Base-by-base conservation (phyloP, 176 grass and related monocot species). In the Saccharum officinarum region DNA sequence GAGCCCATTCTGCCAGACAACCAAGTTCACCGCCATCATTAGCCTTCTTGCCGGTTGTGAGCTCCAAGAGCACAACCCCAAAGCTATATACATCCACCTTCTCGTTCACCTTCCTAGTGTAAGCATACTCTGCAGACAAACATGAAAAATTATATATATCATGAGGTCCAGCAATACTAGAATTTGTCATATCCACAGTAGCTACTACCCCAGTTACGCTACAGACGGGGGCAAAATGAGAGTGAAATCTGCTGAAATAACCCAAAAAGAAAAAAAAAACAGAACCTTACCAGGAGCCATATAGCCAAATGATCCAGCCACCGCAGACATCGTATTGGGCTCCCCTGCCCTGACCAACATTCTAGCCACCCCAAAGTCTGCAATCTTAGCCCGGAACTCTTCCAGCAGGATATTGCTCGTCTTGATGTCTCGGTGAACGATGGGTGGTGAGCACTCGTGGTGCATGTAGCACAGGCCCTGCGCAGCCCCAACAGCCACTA, bases 81-180 rank as follows among this genome's bases (percentile, higher is more conserved):
- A 93, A 93, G 77, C 91, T 85, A 33, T 90, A 93, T 18, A 93
- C 87, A 55, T 93, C 91, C 8, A 87, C 81, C 16, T 93, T 93
- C 73, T 90, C 91, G 50, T 85, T 82, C 16, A 87, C 60, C 57
- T 80, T 89, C 31, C 90, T 83, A 5, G 85, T 75, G 66, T 91
- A 84, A 9, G 85, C 79, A 25, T 60, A 87, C 80, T 91, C 89
- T 91, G 84, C 18, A 78, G 12, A 45, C 47, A 23, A 68, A 41
- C 73, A 69, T 10, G n/a, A 34, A 77, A 54, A 38, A 38, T 5
- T 4, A n/a, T n/a, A n/a, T 3, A 18, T 52, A 18, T 6, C 8
- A 61, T 61, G 22, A 61, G n/a, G 1, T 61, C 22, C 20, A 0
- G n/a, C 2, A 23, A 61, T 59, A 59, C 7, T 23, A 9, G 4